Evolutionary conservation across 2,329 filamentous ascomycete species (phyloP), one percentile per base, ranked within the genome.

Genomic region (Microascus cirrosus): DNA sequence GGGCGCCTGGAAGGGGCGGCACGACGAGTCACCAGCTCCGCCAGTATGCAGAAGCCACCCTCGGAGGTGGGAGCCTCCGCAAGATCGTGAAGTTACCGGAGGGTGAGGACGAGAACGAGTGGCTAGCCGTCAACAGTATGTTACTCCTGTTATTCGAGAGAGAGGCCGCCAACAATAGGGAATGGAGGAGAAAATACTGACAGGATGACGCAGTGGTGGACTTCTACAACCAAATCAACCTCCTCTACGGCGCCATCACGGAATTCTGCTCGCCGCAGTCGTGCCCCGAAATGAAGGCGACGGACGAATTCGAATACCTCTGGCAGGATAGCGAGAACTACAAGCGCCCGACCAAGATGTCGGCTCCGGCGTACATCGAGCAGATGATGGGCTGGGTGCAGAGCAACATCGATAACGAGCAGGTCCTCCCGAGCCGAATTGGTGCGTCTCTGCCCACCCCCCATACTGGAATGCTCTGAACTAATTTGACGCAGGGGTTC

Each of bases 251-350:
- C 60, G 94, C 94, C 63, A 99, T 99, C 70, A 99, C 94, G 60
- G 94, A 99, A 70, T 99, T 99, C 74, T 99, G 94, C 79, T 97
- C 94, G 28, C 93, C 94, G 35, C 88, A 94, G 70, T 91, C 91
- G 63, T 99, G 94, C 71, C 94, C 94, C 0, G 94, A 97, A 76
- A 99, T 99, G 94, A 99, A 99, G 74, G 94, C 94, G n/a, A 99
- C 94, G 11, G 95, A 99, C 75, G 94, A 99, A 87, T 99, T 97
- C 73, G 94, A 99, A 73, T 99, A 99, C 73, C 86, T 99, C 63
- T 99, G 94, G 94, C 94, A 99, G 76, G 93, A 99, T 73, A 89
- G 81, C 61, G 91, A 95, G 67, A 87, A 90, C 69, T 99, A 86
- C 80, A 95, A 95, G 74, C 86, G 90, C 60, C 94, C 94, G 22